Evolutionary conservation across 83 land plant species (phyloP).

Genomic region (Picea abies): DNA sequence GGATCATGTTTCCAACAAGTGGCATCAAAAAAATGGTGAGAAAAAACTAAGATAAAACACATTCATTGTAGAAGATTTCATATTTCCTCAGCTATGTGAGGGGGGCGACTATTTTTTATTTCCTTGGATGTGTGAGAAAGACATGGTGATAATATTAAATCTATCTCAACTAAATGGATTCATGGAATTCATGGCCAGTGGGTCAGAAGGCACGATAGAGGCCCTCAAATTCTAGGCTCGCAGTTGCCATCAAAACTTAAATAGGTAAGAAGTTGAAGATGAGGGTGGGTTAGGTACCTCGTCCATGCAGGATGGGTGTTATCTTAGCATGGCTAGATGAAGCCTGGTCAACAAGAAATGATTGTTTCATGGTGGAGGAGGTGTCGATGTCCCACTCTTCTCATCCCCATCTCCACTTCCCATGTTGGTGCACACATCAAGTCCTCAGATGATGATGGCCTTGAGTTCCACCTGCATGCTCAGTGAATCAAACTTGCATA

Average conservation of each 20-base stretch:
- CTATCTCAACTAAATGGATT: background rate
- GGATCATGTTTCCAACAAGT: no score
- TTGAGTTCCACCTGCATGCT: background rate
- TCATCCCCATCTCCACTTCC: background rate
- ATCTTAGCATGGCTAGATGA: background rate
- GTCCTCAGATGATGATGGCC: background rate
- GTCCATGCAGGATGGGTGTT: background rate
- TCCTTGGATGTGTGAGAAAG: no score
- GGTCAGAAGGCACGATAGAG: background rate
- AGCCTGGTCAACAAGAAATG: background rate
- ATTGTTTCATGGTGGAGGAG: background rate
- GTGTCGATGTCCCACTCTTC: background rate
- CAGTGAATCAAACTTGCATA: background rate
- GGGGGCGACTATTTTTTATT: no score
- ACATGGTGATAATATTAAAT: no score
- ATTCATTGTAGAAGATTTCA: no score
- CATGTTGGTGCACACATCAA: no score
- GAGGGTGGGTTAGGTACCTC: background rate
- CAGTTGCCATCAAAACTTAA: background rate
- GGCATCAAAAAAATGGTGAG: no score
- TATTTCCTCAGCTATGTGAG: no score
- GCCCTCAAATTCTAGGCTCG: slow-evolving; percentile 8
- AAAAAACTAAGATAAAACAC: no score
- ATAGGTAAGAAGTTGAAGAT: background rate
- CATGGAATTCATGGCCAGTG: background rate